These are phyloP conservation scores for Dichotomocladium elegans DNA, from an alignment of 371 early-diverging fungal genomes.

Conservation along the genomic window DNA sequence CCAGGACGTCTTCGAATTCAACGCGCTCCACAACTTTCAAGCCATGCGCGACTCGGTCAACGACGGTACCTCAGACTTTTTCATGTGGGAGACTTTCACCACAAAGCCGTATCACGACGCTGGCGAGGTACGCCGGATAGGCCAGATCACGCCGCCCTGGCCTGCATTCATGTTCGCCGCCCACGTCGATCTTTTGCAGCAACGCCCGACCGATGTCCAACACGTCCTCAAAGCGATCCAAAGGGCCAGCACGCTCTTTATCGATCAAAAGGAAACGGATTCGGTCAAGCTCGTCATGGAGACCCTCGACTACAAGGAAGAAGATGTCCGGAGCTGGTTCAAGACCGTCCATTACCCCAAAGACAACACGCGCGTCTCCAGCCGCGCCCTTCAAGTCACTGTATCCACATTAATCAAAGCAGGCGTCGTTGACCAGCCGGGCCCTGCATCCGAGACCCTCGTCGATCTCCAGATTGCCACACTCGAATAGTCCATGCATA, in stretches of 20 bases:
- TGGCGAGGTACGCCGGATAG: conserved; percentile 66
- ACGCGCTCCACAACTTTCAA: conserved; percentile 65
- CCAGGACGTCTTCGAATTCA: conserved; percentile 51
- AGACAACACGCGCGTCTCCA: conserved; percentile 47
- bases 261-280: conserved; percentile 40
- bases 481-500: no score
- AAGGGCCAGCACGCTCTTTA: conserved; percentile 42
- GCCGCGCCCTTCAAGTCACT: conserved; percentile 45
- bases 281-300: conserved; percentile 55
- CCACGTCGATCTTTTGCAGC: conserved; percentile 40
- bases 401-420: conserved; percentile 53
- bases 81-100: conserved; percentile 86
- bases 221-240: conserved; percentile 44
- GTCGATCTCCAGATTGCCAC: conserved; percentile 1
- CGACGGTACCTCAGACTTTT: conserved; percentile 62
- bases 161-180: conserved; percentile 84
- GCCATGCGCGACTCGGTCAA: conserved; percentile 74
- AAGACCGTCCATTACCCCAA: conserved; percentile 59
- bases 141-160: conserved; percentile 84
- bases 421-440: conserved; percentile 44
- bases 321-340: conserved; percentile 76
- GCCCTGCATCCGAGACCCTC: conserved; percentile 17
- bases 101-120: conserved; percentile 80
- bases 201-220: conserved; percentile 4
- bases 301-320: conserved; percentile 52